Base-by-base conservation (phyloP, 2,329 filamentous ascomycete genomes). In the Sclerotinia minor region DNA sequence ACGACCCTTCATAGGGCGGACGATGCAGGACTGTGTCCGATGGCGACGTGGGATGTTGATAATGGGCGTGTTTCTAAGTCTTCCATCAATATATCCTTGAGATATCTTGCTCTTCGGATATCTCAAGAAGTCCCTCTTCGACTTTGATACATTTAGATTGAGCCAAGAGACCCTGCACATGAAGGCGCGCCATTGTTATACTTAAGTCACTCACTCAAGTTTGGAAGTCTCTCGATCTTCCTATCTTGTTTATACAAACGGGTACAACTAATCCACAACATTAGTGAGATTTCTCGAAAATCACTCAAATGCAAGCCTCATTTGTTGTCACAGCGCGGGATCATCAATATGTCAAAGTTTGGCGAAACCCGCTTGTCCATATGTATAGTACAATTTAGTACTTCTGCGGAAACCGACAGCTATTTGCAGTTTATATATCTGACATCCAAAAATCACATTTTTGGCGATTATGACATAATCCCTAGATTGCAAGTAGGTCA, bases 281-380 rank as follows among this genome's bases (percentile, higher is more conserved):
- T 59, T 47, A 49, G 52, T 32, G 53, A 32, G 54, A 35, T 44
- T 41, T 60, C 44, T 47, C 11, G 49, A 57, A 65, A 65, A 50
- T 65, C 53, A 32, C 64, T 65, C 64, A 65, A 26, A 59, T 47
- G 44, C 35, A 41, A 65, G 64, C 53, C 32, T 61, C 45, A 41
- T 50, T 50, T 58, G 44, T 49, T 59, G 64, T 59, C 44, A 65
- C 58, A 50, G 59, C 53, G 49, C 44, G n/a, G 52, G 44, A 59
- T 7, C 29, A 65, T 50, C 44, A 65, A 49, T 29, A 6, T 49
- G 38, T 9, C 44, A 17, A 38, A 57, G 38, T 24, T 50, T 41
- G 24, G 44, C 53, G 41, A 26, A 15, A 52, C 9, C 41, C 29
- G 44, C 21, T 26, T 15, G 7, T 35, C 19, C 21, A 19, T 61